Evolutionary conservation across 192 early-diverging fungal species (phyloP), one percentile per base, ranked within the genome.

Genomic region (Blastocladiella britannica): DNA sequence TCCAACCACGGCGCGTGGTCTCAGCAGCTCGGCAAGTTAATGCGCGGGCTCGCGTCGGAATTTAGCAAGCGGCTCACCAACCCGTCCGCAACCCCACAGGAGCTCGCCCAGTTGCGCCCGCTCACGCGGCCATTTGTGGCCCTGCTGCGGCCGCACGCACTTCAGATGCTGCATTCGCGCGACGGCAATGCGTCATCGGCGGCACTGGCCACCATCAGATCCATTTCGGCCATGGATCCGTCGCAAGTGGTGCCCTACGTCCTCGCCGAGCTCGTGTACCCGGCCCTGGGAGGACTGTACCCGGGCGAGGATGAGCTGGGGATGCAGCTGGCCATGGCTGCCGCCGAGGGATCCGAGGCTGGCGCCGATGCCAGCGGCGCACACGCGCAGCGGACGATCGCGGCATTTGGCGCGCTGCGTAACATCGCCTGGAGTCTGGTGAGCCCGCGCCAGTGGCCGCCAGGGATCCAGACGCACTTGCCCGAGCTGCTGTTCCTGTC

Each of bases 1-100:
- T 88, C 86, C n/a, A 96, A 96, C 71, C 71, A 73, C 60, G 92
- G 92, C 4, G 60, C 63, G 53, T 96, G 92, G 92, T 85, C 84
- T 23, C 71, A 72, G 51, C 65, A 67, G 6, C 74, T 96, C 6
- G 74, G 85, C 0, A 68, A 75, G 20, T 83, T 95, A 58, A 47
- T 87, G 57, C 78, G 82, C 26, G 67, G 72, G 29, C 61, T 95
- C 27, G 59, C 76, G 7, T 70, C 58, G 28, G 79, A 83, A 53
- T 87, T 89, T 29, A 63, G 88, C 58, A 69, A 77, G 53, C 70
- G 91, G 54, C 25, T 53, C 30, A 22, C 31, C 15, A 20, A 20
- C 37, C 2, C n/a, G n/a, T n/a, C n/a, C n/a, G n/a, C n/a, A n/a
- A n/a, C n/a, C n/a, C n/a, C n/a, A n/a, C n/a, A n/a, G n/a, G n/a